These are phyloP conservation scores for Podochytrium sp. DNA, from an alignment of 192 early-diverging fungal species.

Conservation along the genomic window DNA sequence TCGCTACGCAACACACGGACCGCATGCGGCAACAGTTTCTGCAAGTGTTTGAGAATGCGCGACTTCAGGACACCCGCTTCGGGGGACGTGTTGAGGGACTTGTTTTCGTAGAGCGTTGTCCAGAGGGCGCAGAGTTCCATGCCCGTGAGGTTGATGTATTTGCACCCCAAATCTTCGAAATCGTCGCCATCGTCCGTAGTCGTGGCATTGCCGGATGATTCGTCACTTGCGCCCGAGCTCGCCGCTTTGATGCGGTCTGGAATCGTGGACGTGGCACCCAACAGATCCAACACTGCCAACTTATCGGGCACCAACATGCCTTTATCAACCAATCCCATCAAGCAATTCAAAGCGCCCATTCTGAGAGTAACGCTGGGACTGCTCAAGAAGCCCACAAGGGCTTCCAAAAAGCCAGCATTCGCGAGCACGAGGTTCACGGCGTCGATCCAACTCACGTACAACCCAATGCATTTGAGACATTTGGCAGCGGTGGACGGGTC, in stretches of 20 bases:
- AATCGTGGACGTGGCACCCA: constrained; percentile 54
- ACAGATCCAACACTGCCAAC: constrained; percentile 78
- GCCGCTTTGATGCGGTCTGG: not conserved
- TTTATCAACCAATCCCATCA: constrained; percentile 85
- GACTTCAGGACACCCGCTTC: constrained; percentile 69
- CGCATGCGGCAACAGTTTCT: constrained; percentile 72
- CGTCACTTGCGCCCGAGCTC: not conserved
- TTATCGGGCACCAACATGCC: constrained; percentile 93
- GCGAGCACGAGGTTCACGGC: constrained; percentile 78
- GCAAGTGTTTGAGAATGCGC: constrained; percentile 2
- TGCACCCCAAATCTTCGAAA: constrained; percentile 70
- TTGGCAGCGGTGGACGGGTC: constrained; percentile 67
- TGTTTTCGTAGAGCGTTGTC: constrained; percentile 43
- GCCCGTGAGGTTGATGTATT: constrained; percentile 74
- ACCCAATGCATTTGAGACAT: constrained; percentile 75
- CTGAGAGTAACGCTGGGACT: constrained; percentile 47
- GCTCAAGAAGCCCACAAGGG: constrained; percentile 75
- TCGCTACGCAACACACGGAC: constrained; percentile 81
- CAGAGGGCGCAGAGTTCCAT: constrained; percentile 72
- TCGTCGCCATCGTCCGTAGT: constrained; percentile 30
- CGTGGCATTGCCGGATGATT: constrained; percentile 46
- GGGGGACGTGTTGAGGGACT: constrained; percentile 42
- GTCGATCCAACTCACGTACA: constrained; percentile 95
- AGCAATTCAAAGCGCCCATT: constrained; percentile 78
- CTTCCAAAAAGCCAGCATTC: constrained; percentile 75